Evolutionary conservation across 176 grass and related monocot genomes (phyloP).

Genomic region (Avena atlantica): DNA sequence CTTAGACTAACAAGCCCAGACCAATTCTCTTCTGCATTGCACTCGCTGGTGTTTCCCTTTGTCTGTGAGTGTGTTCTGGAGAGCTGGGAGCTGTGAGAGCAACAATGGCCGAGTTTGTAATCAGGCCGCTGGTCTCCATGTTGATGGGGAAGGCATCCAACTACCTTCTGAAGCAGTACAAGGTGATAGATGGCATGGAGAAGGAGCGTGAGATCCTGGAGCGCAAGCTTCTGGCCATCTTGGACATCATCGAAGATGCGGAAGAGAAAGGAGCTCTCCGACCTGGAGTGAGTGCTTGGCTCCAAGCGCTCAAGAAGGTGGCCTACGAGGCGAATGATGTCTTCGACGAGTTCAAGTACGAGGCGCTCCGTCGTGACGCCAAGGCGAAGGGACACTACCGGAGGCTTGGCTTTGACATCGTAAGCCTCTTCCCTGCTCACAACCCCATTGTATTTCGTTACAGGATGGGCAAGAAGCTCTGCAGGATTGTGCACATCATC

Average conservation of each 20-base stretch:
- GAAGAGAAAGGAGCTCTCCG: slow-evolving; percentile 4
- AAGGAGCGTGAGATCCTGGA: neutral
- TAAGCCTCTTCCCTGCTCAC: neutral
- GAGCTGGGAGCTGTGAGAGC: neutral
- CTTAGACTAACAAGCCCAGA: neutral
- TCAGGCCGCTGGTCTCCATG: neutral
- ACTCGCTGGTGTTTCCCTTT: neutral
- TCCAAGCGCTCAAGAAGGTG: slow-evolving; percentile 7
- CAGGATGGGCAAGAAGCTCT: slow-evolving; percentile 50
- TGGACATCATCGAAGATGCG: neutral
- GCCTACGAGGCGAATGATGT: slow-evolving; percentile 47
- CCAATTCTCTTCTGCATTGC: neutral
- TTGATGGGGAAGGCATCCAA: neutral
- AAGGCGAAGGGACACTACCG: slow-evolving; percentile 21
- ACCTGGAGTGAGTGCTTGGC: neutral
- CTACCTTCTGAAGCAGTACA: slow-evolving; percentile 16
- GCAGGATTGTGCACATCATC: slow-evolving; percentile 21
- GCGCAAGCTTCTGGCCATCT: neutral
- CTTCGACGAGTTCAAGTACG: slow-evolving; percentile 52
- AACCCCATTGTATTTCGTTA: slow-evolving; percentile 22
- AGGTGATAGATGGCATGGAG: neutral
- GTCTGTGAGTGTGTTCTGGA: too few species aligned
- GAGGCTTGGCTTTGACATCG: neutral
- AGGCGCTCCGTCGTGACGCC: slow-evolving; percentile 35
- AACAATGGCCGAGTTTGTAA: neutral